Evolutionary conservation across 768 basidiomycete genomes (phyloP), one percentile per base, ranked within the genome.

Genomic region (Auriscalpium vulgare): DNA sequence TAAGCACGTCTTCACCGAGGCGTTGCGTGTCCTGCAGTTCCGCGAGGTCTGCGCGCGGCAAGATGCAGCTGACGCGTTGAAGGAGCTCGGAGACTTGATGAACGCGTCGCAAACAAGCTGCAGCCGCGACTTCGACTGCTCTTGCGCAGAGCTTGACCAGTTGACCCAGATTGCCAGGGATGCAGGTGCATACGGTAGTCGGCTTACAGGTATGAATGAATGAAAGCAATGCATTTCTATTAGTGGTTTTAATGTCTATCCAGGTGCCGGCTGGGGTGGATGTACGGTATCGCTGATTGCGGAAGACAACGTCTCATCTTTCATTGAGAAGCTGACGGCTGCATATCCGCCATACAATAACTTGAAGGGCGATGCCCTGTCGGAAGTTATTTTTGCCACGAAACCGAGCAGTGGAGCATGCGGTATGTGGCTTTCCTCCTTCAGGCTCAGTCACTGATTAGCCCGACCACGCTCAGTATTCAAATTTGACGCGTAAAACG

Each of bases 211-310:
- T 85, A 53, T 50, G n/a, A n/a, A n/a, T n/a, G n/a, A n/a, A n/a
- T n/a, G 73, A 67, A 23, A 47, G 35, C 8, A 48, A 19, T 50
- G 14, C 54, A 10, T 40, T 13, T 49, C 49, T 17, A 57, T 44
- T 14, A 13, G 2, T 11, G 8, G 2, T 23, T 47, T 34, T 35
- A 37, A 43, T 49, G 29, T 37, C 16, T 13, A 21, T 48, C 4
- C 58, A 88, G 88, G 89, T 34, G 91, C 91, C 0, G 91, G 91
- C 4, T 95, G 91, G 91, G 93, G 93, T 38, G 92, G 92, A 6
- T 93, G 91, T 64, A 88, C 87, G 0, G 86, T 94, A 19, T 91
- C 88, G 8, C 78, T 94, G 17, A 85, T 94, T 14, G 77, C 81
- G 8, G 85, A 87, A 64, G 68, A 72, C 17, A 63, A 79, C 46